Evolutionary conservation across 495 filamentous ascomycete species (phyloP).

Genomic region (Cairneyella variabilis): DNA sequence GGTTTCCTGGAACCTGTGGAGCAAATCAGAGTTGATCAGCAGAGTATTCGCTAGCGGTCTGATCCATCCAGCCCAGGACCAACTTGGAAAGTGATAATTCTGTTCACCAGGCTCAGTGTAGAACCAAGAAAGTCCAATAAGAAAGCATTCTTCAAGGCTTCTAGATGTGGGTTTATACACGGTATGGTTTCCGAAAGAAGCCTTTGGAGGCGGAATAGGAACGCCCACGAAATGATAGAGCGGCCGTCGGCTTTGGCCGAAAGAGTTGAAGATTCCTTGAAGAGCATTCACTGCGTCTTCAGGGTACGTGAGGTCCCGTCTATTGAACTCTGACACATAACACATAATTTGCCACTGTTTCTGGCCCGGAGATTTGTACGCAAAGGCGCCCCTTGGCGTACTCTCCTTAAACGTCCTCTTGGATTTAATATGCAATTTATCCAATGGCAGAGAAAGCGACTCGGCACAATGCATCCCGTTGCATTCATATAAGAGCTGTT

Average conservation of each 20-base stretch:
- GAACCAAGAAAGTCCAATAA: not conserved
- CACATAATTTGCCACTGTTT: not conserved
- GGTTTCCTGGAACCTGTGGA: too few relatives aligned
- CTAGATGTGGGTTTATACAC: not conserved
- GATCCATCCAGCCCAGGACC: conserved; percentile 6
- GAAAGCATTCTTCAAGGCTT: not conserved
- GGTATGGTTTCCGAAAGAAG: not conserved
- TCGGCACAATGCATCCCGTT: conserved; percentile 1
- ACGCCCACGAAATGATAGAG: not conserved
- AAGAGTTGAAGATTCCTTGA: conserved; percentile 2
- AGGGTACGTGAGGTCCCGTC: not conserved
- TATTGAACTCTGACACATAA: not conserved
- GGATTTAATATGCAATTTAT: not conserved
- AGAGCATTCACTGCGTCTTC: conserved; percentile 7
- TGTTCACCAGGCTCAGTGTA: not conserved
- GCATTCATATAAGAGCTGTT: conserved; percentile 29
- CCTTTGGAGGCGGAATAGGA: not conserved
- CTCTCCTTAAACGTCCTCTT: not conserved
- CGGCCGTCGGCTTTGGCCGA: not conserved
- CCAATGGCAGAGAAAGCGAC: not conserved
- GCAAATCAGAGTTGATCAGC: too few relatives aligned
- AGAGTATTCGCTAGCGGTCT: too few relatives aligned
- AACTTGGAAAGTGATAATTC: not conserved
- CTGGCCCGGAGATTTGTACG: not conserved
- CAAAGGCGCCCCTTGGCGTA: not conserved